Base-by-base conservation (phyloP, 1,284 basidiomycete genomes). In the Paramarasmius palmivorus region DNA sequence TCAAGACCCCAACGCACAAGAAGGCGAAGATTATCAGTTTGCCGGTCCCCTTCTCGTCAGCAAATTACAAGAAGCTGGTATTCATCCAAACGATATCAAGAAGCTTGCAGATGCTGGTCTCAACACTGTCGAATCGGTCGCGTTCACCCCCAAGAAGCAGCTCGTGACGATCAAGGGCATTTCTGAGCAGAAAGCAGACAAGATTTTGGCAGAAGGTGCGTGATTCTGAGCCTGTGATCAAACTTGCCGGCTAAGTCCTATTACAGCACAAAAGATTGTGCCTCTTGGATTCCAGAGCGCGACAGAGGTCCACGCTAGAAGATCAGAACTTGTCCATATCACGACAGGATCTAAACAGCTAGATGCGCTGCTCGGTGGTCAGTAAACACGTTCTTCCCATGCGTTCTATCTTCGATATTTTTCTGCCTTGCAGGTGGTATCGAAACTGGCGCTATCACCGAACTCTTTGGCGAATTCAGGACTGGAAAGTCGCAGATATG, bases 401-500 rank as follows among this genome's bases (percentile, higher is more conserved):
- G 29, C 35, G 57, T 56, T 63, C 40, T 59, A 56, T 39, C 53
- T 29, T 57, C 44, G 40, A 17, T 42, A 32, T 42, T 45, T 1
- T 58, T 50, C 34, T 29, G n/a, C 17, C 14, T 23, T 54, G 36
- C 58, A 93, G 92, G 92, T 53, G 97, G 97, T 7, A 93, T 99
- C 63, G 97, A 99, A 76, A 99, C 97, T 10, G 97, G 97, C 37
- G 92, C 95, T 1, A 98, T 99, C 68, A 99, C 97, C 0, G 97
- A 99, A 71, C 76, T 99, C 22, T 99, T 98, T 73, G 97, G 97
- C 62, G 97, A 99, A 74, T 99, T 98, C 74, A 81, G 97, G 62
- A 99, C 97, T 8, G 97, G 97, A 54, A 99, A 99, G 74, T 97
- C 94, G 35, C 97, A 99, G 67, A 82, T 99, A 49, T 99, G 97